Base-by-base conservation (phyloP, 192 early-diverging fungal genomes). In the Coemansia sp. region DNA sequence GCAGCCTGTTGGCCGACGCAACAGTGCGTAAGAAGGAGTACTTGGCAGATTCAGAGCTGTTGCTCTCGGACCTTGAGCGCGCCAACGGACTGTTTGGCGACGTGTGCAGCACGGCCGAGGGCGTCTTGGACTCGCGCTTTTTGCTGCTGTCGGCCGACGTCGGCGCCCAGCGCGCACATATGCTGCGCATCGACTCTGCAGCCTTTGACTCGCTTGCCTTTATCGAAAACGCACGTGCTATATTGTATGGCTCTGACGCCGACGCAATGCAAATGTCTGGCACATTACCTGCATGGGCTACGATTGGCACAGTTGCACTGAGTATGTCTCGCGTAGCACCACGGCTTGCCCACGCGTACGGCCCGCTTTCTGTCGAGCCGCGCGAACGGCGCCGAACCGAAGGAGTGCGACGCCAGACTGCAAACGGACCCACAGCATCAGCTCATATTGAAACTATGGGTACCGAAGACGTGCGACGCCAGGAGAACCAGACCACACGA, bases 401-500 rank as follows among this genome's bases (percentile, higher is more conserved):
- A 22, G 47, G 32, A 3, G 22, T 16, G 47, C 57, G 49, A 20
- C 20, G 35, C 12, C 22, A 38, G 22, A 2, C 45, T 4, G 5
- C 26, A 16, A 24, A 24, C 54, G 41, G 39, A 12, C 6, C 26
- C 6, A 45, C 37, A 3, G 43, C 38, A 27, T 60, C 57, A 60
- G 75, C 74, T 54, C 69, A 53, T 20, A 85, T 81, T 39, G 83
- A 85, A 57, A 71, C 73, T 9, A 69, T 93, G 41, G 75, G 78
- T 53, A 86, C 90, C 74, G 71, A 68, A 10, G 94, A 95, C 62
- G 86, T 94, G 62, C 75, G 85, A 49, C 82, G 85, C 43, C 86
- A 94, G 57, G 89, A 90, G 57, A 95, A 96, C 69, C 92, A 95
- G 58, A 97, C 95, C 0, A 89, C 94, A 3, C 84, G 83, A 27